Conservation (phyloP, 495 filamentous ascomycete species). For the Xylaria acuta region DNA sequence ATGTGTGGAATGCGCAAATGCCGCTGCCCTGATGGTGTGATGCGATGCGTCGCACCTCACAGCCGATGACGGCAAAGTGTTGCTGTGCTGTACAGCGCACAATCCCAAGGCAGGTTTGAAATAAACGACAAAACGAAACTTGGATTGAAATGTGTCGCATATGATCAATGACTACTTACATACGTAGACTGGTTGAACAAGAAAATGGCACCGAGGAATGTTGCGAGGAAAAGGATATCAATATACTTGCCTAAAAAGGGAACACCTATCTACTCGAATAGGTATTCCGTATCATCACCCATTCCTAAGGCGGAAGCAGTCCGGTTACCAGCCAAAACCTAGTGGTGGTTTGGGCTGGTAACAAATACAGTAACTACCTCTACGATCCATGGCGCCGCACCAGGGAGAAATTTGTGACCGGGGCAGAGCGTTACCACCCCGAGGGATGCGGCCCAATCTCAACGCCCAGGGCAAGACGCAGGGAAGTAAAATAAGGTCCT, state of each 20-base stretch:
- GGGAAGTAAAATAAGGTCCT: constrained; percentile 18
- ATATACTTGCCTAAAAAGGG: constrained; percentile 16
- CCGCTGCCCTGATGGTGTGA: constrained; percentile 16
- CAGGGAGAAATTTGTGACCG: constrained; percentile 13
- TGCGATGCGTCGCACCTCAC: constrained; percentile 18
- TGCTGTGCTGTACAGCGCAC: constrained; percentile 6
- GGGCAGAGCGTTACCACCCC: background rate
- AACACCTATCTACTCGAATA: background rate
- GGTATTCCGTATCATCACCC: background rate
- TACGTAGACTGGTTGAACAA: background rate
- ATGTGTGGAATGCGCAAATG: constrained; percentile 12
- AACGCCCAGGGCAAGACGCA: background rate
- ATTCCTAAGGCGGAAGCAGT: constrained; percentile 13
- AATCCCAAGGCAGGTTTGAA: constrained; percentile 19
- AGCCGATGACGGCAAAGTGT: constrained; percentile 12
- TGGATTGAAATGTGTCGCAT: constrained; percentile 21
- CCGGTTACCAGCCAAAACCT: constrained; percentile 22
- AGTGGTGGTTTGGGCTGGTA: constrained; percentile 1
- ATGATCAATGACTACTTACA: constrained; percentile 20
- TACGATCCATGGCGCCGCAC: constrained; percentile 18
- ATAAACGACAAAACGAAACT: constrained; percentile 11
- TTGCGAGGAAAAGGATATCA: background rate
- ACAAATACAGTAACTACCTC: background rate
- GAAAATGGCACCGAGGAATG: constrained; percentile 7
- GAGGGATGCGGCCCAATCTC: constrained; percentile 27